Percentiles rank a stretch among this genome's conserved stretches.
Evolutionary conservation across 345 rosid genomes (phyloP).

Genomic region (Populus pruinosa): DNA sequence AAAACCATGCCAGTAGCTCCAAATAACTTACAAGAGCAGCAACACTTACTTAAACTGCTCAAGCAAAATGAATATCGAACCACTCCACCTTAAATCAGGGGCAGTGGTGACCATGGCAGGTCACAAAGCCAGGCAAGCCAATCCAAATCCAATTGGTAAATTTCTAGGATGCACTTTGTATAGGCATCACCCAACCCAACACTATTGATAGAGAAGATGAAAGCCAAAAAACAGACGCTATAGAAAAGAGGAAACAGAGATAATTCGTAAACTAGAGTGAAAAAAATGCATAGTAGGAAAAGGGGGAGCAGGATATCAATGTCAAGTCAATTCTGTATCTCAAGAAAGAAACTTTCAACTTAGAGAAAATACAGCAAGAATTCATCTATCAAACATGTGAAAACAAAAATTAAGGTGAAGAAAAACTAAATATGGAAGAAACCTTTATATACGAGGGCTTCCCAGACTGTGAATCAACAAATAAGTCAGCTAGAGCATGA

Average conservation of each 20-base stretch:
- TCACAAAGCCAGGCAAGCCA: background rate
- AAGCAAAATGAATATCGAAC: background rate
- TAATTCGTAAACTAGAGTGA: too few species aligned
- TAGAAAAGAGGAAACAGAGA: too few species aligned
- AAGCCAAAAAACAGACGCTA: background rate
- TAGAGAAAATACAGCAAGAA: background rate
- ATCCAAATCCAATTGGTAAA: background rate
- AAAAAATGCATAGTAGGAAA: background rate
- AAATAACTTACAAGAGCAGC: background rate
- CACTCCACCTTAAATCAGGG: background rate
- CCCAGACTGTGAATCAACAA: constrained; percentile 43
- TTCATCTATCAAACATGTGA: background rate
- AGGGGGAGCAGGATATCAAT: background rate
- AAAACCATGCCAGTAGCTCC: background rate
- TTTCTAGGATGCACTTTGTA: background rate
- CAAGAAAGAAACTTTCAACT: background rate
- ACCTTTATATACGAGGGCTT: constrained; percentile 72
- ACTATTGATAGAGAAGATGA: background rate
- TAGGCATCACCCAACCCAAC: background rate
- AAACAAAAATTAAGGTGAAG: background rate
- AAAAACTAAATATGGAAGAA: background rate
- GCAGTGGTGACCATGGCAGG: background rate
- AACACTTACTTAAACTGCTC: background rate
- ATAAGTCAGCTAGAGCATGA: constrained; percentile 57
- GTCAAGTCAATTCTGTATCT: background rate